Percentiles rank a stretch among this genome's conserved stretches.
Conservation (phyloP, 73 alveolate genomes). For the Breviolum minutum region DNA sequence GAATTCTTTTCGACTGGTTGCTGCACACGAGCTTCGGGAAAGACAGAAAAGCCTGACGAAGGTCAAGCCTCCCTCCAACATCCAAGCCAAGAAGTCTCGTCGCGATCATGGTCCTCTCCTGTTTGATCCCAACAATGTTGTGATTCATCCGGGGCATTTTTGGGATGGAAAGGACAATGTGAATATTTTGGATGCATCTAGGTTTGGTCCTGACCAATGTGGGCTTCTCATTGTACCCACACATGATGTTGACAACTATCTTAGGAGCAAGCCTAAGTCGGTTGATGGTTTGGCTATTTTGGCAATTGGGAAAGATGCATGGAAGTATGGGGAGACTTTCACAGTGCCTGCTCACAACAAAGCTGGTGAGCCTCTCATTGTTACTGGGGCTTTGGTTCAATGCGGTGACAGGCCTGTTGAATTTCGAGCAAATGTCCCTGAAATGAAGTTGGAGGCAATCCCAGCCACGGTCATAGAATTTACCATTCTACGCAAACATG, state of each 20-base stretch:
- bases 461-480: not conserved
- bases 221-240: not conserved
- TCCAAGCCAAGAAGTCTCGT: too few relatives aligned
- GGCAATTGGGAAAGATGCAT: not conserved
- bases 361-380: not conserved
- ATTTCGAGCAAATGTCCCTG: not conserved
- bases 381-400: not conserved
- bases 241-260: not conserved
- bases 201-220: not conserved
- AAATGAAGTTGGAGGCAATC: not conserved
- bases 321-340: not conserved
- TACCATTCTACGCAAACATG: not conserved
- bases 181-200: not conserved
- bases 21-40: not conserved
- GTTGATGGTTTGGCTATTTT: not conserved
- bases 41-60: not conserved
- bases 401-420: not conserved
- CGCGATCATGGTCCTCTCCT: not conserved
- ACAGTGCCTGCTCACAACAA: not conserved
- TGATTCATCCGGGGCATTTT: not conserved
- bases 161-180: not conserved
- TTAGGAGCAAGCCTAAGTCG: not conserved
- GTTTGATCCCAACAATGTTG: not conserved
- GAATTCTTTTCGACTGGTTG: not conserved
- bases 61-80: too few relatives aligned